These are phyloP conservation scores for Taxillus chinensis DNA, from an alignment of 164 flowering plant genomes.

Conservation along the genomic window DNA sequence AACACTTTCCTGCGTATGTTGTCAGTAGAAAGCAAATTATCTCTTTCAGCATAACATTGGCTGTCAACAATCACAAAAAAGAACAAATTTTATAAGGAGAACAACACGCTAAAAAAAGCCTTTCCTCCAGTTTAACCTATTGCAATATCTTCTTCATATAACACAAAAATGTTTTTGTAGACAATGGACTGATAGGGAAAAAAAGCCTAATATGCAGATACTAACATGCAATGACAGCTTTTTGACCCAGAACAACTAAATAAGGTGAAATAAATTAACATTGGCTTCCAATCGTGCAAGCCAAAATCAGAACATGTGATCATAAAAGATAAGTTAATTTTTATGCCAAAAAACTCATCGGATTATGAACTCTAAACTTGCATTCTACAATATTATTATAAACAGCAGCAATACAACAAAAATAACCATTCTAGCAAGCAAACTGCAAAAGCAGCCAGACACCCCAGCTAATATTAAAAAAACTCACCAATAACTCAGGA, in stretches of 20 bases:
- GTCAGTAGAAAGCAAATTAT: slow-evolving; percentile 22
- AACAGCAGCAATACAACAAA: no score
- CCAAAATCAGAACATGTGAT: not conserved
- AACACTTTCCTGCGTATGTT: slow-evolving; percentile 37
- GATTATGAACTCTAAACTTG: no score
- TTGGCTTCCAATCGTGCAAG: not conserved
- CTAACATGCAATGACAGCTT: no score
- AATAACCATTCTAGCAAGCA: no score
- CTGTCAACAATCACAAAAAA: slow-evolving; percentile 19
- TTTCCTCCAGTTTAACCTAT: slow-evolving; percentile 37
- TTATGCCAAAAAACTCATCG: no score
- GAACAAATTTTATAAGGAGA: slow-evolving; percentile 22
- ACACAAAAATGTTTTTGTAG: slow-evolving; percentile 8
- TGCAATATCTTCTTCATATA: slow-evolving; percentile 40
- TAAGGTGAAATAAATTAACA: no score
- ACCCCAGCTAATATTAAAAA: not conserved
- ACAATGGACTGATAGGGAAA: no score
- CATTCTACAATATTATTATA: no score
- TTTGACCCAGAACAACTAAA: no score
- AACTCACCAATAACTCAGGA: slow-evolving; percentile 21
- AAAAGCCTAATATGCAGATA: no score
- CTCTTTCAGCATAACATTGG: slow-evolving; percentile 21
- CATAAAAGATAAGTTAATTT: no score
- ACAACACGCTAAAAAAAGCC: slow-evolving; percentile 27
- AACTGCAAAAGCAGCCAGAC: not conserved